Evolutionary conservation across 345 rosid species (phyloP).

Genomic region (Theobroma cacao): DNA sequence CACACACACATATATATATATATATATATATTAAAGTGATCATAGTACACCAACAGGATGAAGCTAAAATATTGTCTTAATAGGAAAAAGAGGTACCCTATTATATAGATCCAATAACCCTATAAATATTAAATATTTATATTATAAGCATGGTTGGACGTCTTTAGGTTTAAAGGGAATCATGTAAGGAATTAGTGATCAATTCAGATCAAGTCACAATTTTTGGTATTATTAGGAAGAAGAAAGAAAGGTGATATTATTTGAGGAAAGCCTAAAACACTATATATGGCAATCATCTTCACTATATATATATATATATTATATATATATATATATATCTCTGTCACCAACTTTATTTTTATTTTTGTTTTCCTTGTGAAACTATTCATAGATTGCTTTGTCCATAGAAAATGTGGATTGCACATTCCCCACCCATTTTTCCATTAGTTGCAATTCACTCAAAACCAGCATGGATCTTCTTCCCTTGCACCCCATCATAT

Average conservation of each 20-base stretch:
- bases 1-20: too few relatives aligned
- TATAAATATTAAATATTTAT: too few relatives aligned
- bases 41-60: too few relatives aligned
- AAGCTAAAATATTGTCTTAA: too few relatives aligned
- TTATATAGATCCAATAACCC: too few relatives aligned
- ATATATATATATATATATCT: not conserved
- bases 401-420: conserved; percentile 39
- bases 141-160: too few relatives aligned
- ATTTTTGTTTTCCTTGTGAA: not conserved
- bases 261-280: too few relatives aligned
- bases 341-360: not conserved
- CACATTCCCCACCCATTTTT: conserved; percentile 36
- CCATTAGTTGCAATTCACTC: conserved; percentile 32
- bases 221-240: not conserved
- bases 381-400: conserved; percentile 39
- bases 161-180: too few relatives aligned
- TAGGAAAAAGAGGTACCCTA: too few relatives aligned
- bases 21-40: too few relatives aligned
- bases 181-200: too few relatives aligned
- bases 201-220: not conserved
- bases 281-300: not conserved
- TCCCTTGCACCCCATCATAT: conserved; percentile 17
- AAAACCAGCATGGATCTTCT: conserved; percentile 21
- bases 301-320: not conserved
- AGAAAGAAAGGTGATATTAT: not conserved